Evolutionary conservation across 371 early-diverging fungal species (phyloP).

Genomic region (Sporodiniella umbellata): DNA sequence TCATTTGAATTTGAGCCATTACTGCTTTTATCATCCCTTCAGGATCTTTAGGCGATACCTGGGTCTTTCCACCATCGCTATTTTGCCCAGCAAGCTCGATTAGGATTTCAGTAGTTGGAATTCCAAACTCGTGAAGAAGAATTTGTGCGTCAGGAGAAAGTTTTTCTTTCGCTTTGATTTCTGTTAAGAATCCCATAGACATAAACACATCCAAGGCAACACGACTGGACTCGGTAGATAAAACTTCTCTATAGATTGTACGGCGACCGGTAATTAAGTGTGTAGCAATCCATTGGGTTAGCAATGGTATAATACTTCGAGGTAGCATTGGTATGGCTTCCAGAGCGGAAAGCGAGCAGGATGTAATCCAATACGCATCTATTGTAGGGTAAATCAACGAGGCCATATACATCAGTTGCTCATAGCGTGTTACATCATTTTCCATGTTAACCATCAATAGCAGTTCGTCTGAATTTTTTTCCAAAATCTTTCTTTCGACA

Average conservation of each 20-base stretch:
- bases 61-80: constrained; percentile 35
- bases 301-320: constrained; percentile 38
- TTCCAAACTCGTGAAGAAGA: constrained; percentile 44
- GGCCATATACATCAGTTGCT: constrained; percentile 42
- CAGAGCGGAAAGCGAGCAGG: constrained; percentile 48
- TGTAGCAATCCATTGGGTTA: constrained; percentile 50
- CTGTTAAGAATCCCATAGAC: constrained; percentile 40
- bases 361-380: constrained; percentile 51
- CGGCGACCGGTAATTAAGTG: constrained; percentile 45
- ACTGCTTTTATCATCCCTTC: constrained; percentile 53
- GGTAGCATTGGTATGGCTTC: constrained; percentile 49
- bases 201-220: constrained; percentile 45
- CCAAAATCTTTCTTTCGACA: constrained; percentile 23
- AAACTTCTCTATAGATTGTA: constrained; percentile 47
- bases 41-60: constrained; percentile 39
- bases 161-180: constrained; percentile 40
- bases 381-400: constrained; percentile 47
- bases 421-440: constrained; percentile 31
- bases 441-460: constrained; percentile 31
- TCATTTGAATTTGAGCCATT: constrained; percentile 54
- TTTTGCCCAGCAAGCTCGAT: constrained; percentile 46
- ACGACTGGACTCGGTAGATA: constrained; percentile 44
- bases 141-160: constrained; percentile 48
- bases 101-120: constrained; percentile 41
- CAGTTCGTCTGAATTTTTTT: constrained; percentile 14